Evolutionary conservation across 345 rosid genomes (phyloP).

Genomic region (Angophora floribunda): DNA sequence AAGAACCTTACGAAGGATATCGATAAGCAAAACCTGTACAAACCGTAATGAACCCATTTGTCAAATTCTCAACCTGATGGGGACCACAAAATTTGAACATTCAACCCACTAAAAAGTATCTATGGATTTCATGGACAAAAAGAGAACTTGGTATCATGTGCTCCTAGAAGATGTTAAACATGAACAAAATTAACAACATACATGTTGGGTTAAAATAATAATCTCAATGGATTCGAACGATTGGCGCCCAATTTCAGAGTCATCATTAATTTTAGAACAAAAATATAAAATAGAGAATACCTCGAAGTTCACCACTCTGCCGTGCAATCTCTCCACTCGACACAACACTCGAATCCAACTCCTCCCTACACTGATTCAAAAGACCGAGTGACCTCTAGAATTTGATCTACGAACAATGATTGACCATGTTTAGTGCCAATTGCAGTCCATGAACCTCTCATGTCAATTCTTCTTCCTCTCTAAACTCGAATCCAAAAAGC

Average conservation of each 20-base stretch:
- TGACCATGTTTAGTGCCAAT: no score
- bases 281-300: no score
- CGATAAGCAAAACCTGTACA: neutral
- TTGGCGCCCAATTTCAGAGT: neutral
- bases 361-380: neutral
- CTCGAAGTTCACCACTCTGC: neutral
- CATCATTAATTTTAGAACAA: neutral
- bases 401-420: no score
- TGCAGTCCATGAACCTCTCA: no score
- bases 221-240: neutral
- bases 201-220: neutral
- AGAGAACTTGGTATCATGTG: neutral
- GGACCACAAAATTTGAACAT: neutral
- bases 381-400: no score
- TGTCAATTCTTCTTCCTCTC: no score
- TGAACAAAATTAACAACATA: neutral
- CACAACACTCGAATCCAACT: neutral
- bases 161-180: neutral
- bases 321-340: neutral
- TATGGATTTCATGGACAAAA: neutral
- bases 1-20: neutral
- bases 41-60: neutral
- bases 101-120: neutral
- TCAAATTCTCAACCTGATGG: neutral
- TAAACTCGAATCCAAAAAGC: no score